phyloP scores from a whole-genome alignment of 495 filamentous ascomycete species.

The Peziza echinospora region DNA sequence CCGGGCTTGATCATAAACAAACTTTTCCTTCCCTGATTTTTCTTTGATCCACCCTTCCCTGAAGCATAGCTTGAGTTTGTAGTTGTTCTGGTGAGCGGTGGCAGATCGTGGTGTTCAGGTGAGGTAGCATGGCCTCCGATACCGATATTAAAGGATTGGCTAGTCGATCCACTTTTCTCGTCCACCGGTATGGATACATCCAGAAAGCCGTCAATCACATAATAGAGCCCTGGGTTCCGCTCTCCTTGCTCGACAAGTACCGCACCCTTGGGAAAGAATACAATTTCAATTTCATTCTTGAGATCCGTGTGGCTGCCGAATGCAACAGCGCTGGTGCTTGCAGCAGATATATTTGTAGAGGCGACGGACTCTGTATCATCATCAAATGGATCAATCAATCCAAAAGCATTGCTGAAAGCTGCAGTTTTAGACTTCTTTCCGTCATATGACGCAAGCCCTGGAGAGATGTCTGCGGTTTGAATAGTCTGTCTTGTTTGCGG shows the following conservation, averaged over 20 bases:
- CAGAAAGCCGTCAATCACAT: slow-evolving; percentile 90
- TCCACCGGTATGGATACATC: slow-evolving; percentile 62
- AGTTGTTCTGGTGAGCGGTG: slow-evolving; percentile 28
- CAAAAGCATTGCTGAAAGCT: slow-evolving; percentile 81
- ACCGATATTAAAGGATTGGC: slow-evolving; percentile 5
- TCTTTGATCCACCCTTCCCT: slow-evolving; percentile 22
- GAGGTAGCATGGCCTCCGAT: slow-evolving; percentile 19
- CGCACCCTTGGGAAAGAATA: slow-evolving; percentile 85
- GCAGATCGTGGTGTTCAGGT: slow-evolving; percentile 30
- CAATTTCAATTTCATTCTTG: slow-evolving; percentile 85
- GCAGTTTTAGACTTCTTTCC: slow-evolving; percentile 60
- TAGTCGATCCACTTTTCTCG: slow-evolving; percentile 19
- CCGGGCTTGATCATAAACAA: slow-evolving; percentile 89
- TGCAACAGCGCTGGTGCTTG: slow-evolving; percentile 30
- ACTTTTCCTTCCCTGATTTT: slow-evolving; percentile 38
- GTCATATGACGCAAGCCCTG: slow-evolving; percentile 67
- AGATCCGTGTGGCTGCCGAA: slow-evolving; percentile 49
- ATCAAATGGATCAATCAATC: slow-evolving; percentile 81
- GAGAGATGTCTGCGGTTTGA: slow-evolving; percentile 58
- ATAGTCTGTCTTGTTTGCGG: too few species aligned
- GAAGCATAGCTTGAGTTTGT: slow-evolving; percentile 26
- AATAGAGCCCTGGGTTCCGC: slow-evolving; percentile 86
- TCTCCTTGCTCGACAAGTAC: slow-evolving; percentile 96
- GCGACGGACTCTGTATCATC: slow-evolving; percentile 73
- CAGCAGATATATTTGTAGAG: slow-evolving; percentile 33